A percentile compares a stretch with the other conserved stretches of the same genome.
Conservation (phyloP, 306 rosid species). For the Gillenia trifoliata region DNA sequence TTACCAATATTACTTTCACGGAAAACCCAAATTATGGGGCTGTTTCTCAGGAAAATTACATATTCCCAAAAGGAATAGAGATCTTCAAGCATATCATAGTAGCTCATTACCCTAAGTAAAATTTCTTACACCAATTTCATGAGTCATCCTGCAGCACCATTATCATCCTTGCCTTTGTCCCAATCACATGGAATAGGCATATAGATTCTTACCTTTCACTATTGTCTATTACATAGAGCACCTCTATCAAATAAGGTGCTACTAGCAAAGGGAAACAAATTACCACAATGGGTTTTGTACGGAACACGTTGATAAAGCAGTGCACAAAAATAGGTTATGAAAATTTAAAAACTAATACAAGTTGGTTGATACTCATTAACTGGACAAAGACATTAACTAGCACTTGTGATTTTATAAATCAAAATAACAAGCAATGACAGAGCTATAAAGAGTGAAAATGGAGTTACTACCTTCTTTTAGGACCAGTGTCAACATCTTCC, state of each 20-base stretch:
- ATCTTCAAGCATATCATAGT: too few relatives aligned
- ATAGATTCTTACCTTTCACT: too few relatives aligned
- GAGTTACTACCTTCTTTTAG: slow-evolving; percentile 45
- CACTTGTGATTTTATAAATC: background rate
- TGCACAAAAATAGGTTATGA: background rate
- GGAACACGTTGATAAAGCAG: background rate
- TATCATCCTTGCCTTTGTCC: too few relatives aligned
- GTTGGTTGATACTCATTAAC: background rate
- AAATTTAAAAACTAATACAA: background rate
- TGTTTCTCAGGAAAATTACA: background rate
- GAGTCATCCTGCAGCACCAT: too few relatives aligned
- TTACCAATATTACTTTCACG: background rate
- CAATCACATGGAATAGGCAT: too few relatives aligned
- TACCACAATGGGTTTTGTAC: background rate
- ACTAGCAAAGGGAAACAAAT: background rate
- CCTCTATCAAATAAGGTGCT: background rate
- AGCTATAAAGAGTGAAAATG: background rate
- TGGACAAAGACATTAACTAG: background rate
- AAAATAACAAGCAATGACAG: background rate
- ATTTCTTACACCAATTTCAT: too few relatives aligned
- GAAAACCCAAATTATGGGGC: background rate
- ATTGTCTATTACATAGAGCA: too few relatives aligned
- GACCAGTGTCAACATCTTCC: slow-evolving; percentile 52
- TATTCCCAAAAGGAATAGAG: too few relatives aligned
- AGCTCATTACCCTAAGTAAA: too few relatives aligned